Evolutionary conservation across 305 asterid genomes (phyloP), one percentile per base, ranked within the genome.

Genomic region (Rubia occidens): DNA sequence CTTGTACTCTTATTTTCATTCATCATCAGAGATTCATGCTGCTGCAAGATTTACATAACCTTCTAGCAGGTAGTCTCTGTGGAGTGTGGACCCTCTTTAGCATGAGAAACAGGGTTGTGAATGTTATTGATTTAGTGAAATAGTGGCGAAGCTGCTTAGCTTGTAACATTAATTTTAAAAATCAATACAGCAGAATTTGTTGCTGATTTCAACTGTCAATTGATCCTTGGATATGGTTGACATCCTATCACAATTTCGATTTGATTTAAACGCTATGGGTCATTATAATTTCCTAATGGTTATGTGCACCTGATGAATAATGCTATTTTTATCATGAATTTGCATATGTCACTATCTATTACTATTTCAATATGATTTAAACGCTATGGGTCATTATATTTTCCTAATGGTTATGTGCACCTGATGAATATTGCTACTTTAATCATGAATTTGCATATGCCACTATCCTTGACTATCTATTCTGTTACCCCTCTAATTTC

Each of bases 291-390:
- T 32, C 37, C 37, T 32, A 32, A 32, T 51, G 8, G 44, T 40
- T 67, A 24, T 60, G 54, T 20, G 71, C 60, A 56, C 32, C 37
- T 32, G 6, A 21, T 56, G 62, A 56, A 21, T 56, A 56, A 14
- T 56, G 14, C 14, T 56, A 10, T 56, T 8, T 21, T 20, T 20
- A 18, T 56, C 35, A 56, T 56, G 37, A 56, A 21, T 21, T 8
- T 78, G 97, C 88, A 95, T 75, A 95, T 95, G 69, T 77, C 91
- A 62, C 89, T 97, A 10, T 32, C 66, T 10, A 1, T 40, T 29
- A 68, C 67, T 47, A 67, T 54, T 37, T 53, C 18, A 45, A 39
- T 53, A 17, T 53, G 71, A 21, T n/a, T 5, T 64, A 58, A 3
- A 26, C 43, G 32, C 14, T 5, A 14, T 62, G 37, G 53, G 60